Evolutionary conservation across 108 stramenopile genomes (phyloP).

Genomic region (Pseudonitzschia pungens): DNA sequence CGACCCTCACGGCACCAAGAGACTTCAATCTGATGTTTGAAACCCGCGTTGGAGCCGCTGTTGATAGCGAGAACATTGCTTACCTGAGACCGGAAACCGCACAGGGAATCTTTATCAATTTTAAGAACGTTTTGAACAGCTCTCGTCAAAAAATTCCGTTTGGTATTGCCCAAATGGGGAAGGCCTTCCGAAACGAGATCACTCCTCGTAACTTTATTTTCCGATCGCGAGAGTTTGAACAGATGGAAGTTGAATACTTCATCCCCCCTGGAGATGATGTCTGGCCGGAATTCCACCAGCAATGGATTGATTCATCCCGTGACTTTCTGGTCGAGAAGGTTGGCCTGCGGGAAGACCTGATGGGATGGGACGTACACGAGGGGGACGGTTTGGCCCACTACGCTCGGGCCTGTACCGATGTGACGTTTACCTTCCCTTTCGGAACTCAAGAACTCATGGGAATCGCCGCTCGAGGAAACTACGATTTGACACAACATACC

Average conservation of each 20-base stretch:
- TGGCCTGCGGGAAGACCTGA: conserved; percentile 80
- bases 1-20: conserved; percentile 90
- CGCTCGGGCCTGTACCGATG: conserved; percentile 95
- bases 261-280: conserved; percentile 86
- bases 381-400: conserved; percentile 95
- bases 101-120: conserved; percentile 97
- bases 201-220: conserved; percentile 97
- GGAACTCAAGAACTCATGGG: conserved; percentile 96
- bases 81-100: conserved; percentile 98
- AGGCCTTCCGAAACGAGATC: conserved; percentile 98
- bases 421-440: conserved; percentile 96
- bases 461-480: conserved; percentile 96
- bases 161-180: conserved; percentile 97
- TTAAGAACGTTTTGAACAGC: conserved; percentile 85
- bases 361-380: conserved; percentile 92
- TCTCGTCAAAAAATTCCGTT: conserved; percentile 88
- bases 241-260: conserved; percentile 98
- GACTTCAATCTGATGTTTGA: conserved; percentile 99
- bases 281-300: conserved; percentile 75
- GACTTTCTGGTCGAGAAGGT: conserved; percentile 63
- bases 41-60: conserved; percentile 90
- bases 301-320: conserved; percentile 84
- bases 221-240: conserved; percentile 97
- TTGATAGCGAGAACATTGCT: conserved; percentile 74
- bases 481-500: conserved; percentile 91